These are phyloP conservation scores for Hypoxylon subgilvum DNA, from an alignment of 495 filamentous ascomycete species.

Conservation along the genomic window DNA sequence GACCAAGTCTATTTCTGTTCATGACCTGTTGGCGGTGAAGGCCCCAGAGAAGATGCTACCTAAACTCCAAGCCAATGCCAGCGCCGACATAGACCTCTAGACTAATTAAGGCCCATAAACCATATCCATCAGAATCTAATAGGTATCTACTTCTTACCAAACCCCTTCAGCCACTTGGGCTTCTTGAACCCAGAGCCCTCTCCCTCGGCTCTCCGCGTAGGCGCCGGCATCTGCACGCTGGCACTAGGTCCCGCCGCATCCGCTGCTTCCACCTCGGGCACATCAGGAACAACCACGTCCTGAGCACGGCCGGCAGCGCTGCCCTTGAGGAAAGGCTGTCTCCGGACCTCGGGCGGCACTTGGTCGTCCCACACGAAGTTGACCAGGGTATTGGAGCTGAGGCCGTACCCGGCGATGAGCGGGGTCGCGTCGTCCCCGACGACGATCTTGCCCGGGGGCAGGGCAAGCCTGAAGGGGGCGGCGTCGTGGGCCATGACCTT, in stretches of 20 bases:
- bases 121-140: not conserved
- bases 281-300: slow-evolving; percentile 61
- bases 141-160: slow-evolving; percentile 56
- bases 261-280: slow-evolving; percentile 49
- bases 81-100: not conserved
- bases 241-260: slow-evolving; percentile 45
- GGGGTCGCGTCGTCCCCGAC: slow-evolving; percentile 46
- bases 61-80: slow-evolving; percentile 25
- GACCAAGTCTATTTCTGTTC: not conserved
- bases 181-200: slow-evolving; percentile 56
- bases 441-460: slow-evolving; percentile 44
- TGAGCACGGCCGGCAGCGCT: slow-evolving; percentile 71
- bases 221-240: slow-evolving; percentile 41
- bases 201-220: slow-evolving; percentile 58
- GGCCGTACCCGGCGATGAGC: slow-evolving; percentile 73
- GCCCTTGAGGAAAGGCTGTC: slow-evolving; percentile 66
- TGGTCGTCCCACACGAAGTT: slow-evolving; percentile 77
- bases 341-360: slow-evolving; percentile 54
- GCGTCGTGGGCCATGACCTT: slow-evolving; percentile 54
- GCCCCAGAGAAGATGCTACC: slow-evolving; percentile 3
- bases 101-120: not conserved
- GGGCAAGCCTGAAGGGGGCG: slow-evolving; percentile 57
- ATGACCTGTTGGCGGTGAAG: not conserved
- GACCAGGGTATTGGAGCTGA: slow-evolving; percentile 72
- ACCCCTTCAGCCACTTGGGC: slow-evolving; percentile 75